Conservation (phyloP, 163 green algal genomes). For the Dunaliella salina region DNA sequence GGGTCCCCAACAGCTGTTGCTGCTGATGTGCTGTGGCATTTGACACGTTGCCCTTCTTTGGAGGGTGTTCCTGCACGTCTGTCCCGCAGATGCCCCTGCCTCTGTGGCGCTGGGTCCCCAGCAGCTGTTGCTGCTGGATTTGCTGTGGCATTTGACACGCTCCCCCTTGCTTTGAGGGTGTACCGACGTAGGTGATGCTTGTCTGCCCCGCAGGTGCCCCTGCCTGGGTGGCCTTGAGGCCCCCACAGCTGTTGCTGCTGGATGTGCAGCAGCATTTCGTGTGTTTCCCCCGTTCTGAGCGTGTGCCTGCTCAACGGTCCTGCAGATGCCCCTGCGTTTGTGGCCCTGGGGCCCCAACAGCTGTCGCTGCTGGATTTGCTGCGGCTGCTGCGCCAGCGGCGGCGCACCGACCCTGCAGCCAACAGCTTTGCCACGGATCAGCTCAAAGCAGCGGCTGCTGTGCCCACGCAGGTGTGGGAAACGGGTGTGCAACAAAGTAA, state of each 20-base stretch:
- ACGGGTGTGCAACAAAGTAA: too few relatives aligned
- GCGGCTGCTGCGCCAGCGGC: conserved; percentile 30
- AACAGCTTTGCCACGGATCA: conserved; percentile 25
- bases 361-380: conserved; percentile 39
- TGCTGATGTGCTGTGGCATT: too few relatives aligned
- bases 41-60: too few relatives aligned
- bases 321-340: conserved; percentile 9
- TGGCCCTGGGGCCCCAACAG: conserved; percentile 22
- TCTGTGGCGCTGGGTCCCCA: conserved; percentile 19
- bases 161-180: too few relatives aligned
- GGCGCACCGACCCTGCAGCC: conserved; percentile 11
- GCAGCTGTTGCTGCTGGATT: conserved; percentile 35
- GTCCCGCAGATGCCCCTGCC: conserved; percentile 6
- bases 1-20: too few relatives aligned
- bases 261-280: conserved; percentile 36
- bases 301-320: not conserved
- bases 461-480: conserved; percentile 25
- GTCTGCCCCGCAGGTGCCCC: too few relatives aligned
- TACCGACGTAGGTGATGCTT: too few relatives aligned
- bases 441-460: conserved; percentile 17
- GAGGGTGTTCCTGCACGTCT: too few relatives aligned
- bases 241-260: conserved; percentile 31
- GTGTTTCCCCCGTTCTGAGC: too few relatives aligned
- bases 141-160: too few relatives aligned
- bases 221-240: conserved; percentile 17